phyloP scores from a whole-genome alignment of 208 protist genomes.

The Acanthamoeba quina region DNA sequence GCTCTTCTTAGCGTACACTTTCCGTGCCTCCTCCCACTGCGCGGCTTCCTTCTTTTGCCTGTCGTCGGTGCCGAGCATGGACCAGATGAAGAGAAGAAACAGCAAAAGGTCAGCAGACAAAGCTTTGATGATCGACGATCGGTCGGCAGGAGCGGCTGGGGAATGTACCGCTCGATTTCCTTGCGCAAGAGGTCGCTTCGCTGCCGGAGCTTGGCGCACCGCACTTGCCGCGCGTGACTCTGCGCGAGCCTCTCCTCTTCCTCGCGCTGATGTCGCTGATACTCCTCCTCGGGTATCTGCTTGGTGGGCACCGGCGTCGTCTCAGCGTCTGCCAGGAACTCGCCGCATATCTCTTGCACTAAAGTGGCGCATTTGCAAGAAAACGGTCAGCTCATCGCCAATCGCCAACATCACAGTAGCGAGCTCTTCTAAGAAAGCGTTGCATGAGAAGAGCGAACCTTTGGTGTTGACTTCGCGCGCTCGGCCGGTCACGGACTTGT shows the following conservation, averaged over 20 bases:
- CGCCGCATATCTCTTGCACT: neutral
- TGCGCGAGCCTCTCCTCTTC: neutral
- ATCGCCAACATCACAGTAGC: no score
- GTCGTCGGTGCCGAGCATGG: no score
- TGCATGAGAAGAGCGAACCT: neutral
- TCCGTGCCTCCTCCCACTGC: neutral
- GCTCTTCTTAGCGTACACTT: neutral
- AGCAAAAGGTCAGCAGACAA: neutral
- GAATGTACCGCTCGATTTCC: neutral
- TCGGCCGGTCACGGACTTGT: neutral
- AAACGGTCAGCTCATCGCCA: neutral
- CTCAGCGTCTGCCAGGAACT: neutral
- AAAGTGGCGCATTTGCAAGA: neutral
- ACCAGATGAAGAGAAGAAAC: neutral
- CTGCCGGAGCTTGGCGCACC: conserved; percentile 28
- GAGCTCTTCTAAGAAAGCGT: neutral
- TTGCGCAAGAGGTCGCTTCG: neutral
- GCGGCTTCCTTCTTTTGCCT: neutral
- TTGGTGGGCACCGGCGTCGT: conserved; percentile 14
- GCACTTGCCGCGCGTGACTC: neutral
- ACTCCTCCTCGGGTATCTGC: conserved; percentile 1
- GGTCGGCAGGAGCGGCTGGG: neutral
- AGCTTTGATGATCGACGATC: neutral
- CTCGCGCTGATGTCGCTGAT: neutral
- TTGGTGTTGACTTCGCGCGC: conserved; percentile 12